Evolutionary conservation across 1,284 basidiomycete genomes (phyloP), one percentile per base, ranked within the genome.

Genomic region (Cutaneotrichosporon dermatis): DNA sequence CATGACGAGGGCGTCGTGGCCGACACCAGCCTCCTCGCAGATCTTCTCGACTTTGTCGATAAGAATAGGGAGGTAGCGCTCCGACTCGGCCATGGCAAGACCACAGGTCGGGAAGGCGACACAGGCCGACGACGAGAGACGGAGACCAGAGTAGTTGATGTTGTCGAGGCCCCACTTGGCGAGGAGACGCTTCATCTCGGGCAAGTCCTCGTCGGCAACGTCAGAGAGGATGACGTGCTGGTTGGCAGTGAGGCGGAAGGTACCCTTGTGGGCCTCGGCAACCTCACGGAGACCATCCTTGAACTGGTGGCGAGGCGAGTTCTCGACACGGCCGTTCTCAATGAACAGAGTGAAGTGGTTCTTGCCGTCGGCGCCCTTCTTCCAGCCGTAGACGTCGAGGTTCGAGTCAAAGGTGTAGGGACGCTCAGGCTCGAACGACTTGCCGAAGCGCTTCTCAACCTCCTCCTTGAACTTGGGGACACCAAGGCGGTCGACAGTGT

Each of bases 31-130:
- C 73, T 92, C 89, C 75, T 98, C 93, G 73, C 91, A 92, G 37
- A 98, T 88, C 78, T 87, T 86, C 81, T 99, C 96, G 34, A 99
- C 88, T 80, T 98, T 98, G 80, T 92, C 90, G 65, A 98, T 84
- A 50, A 99, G 86, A 33, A 95, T 70, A 8, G 96, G 96, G n/a
- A 99, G 82, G 78, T 97, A 98, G 85, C 90, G 81, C 76, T 96
- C 92, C 10, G 90, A 92, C 79, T 96, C 92, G 35, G 92, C 92
- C 91, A 95, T 95, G 11, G 92, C 93, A 44, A 95, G 84, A 69
- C 90, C 89, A 70, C 93, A 99, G 4, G 95, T 99, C 6, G 96
- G 95, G 84, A 99, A 96, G 1, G 95, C 89, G 60, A 99, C 95
- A 80, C 96, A 99, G 16, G 96, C 92, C 6, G 90, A 92, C 6